These are phyloP conservation scores for Colletotrichum zoysiae DNA, from an alignment of 2,329 filamentous ascomycete genomes.

Conservation along the genomic window DNA sequence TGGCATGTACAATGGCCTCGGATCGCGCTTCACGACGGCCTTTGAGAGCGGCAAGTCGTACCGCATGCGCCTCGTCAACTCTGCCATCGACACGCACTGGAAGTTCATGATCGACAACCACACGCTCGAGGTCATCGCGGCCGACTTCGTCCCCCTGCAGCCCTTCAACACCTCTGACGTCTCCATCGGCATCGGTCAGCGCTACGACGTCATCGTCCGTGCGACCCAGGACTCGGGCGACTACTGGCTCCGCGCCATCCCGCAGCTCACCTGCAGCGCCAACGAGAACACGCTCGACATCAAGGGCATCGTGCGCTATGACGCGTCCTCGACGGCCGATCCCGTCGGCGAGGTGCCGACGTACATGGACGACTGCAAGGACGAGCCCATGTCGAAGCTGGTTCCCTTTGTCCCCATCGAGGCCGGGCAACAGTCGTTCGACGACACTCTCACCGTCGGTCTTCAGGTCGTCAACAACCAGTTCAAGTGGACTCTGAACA, in stretches of 20 bases:
- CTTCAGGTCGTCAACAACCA: slow-evolving; percentile 47
- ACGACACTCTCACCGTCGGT: slow-evolving; percentile 47
- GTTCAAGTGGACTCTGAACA: slow-evolving; percentile 63
- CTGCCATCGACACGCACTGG: slow-evolving; percentile 57
- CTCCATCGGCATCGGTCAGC: slow-evolving; percentile 61
- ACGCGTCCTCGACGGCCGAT: slow-evolving; percentile 43
- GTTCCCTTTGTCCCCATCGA: slow-evolving; percentile 53
- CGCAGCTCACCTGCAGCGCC: slow-evolving; percentile 55
- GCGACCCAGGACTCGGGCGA: slow-evolving; percentile 53
- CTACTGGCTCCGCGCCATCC: slow-evolving; percentile 64
- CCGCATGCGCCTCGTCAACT: slow-evolving; percentile 63
- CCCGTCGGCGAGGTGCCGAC: slow-evolving; percentile 47
- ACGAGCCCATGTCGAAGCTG: slow-evolving; percentile 50
- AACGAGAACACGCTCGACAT: slow-evolving; percentile 58
- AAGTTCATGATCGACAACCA: slow-evolving; percentile 69
- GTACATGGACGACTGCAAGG: slow-evolving; percentile 49
- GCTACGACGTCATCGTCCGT: slow-evolving; percentile 61
- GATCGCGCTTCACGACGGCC: slow-evolving; percentile 52
- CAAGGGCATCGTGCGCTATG: slow-evolving; percentile 62
- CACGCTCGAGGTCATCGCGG: slow-evolving; percentile 66
- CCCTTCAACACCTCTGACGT: slow-evolving; percentile 66
- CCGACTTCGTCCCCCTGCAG: slow-evolving; percentile 68
- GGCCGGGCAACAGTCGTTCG: slow-evolving; percentile 46
- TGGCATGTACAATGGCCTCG: slow-evolving; percentile 52
- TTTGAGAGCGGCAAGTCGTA: slow-evolving; percentile 59